These are phyloP conservation scores for Artemisia argyi DNA, from an alignment of 129 eudicot species.

Conservation along the genomic window DNA sequence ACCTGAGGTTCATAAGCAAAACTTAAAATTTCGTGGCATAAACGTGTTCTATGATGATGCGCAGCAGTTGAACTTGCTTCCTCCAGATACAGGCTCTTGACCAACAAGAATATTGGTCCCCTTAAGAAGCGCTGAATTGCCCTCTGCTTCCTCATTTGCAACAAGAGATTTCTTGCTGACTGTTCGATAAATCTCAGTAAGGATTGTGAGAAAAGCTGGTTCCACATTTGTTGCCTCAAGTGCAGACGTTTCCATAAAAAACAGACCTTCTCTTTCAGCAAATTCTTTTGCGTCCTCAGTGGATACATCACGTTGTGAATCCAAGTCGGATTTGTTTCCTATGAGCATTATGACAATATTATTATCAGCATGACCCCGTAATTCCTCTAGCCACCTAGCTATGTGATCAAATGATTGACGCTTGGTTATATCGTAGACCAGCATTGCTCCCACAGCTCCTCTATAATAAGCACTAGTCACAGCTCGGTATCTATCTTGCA, in stretches of 20 bases:
- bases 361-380: conserved; percentile 79
- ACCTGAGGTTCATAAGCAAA: conserved; percentile 21
- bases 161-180: conserved; percentile 73
- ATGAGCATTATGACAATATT: conserved; percentile 81
- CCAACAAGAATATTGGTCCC: conserved; percentile 69
- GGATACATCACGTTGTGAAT: conserved; percentile 58
- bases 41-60: conserved; percentile 39
- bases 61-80: conserved; percentile 58
- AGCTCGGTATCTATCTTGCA: conserved; percentile 65
- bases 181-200: conserved; percentile 71
- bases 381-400: conserved; percentile 79
- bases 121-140: conserved; percentile 59
- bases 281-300: conserved; percentile 82
- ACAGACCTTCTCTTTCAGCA: conserved; percentile 74
- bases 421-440: conserved; percentile 79
- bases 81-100: conserved; percentile 46
- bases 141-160: conserved; percentile 76
- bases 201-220: conserved; percentile 58
- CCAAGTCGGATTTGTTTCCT: conserved; percentile 84
- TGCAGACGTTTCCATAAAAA: conserved; percentile 93
- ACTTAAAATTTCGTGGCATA: not conserved
- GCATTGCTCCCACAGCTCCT: conserved; percentile 95
- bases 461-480: conserved; percentile 95
- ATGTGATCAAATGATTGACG: conserved; percentile 85
- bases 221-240: conserved; percentile 86